Percentiles rank a stretch among this genome's conserved stretches.
These are phyloP conservation scores for Eucalyptus urophylla DNA, from an alignment of 345 rosid genomes.

Conservation along the genomic window DNA sequence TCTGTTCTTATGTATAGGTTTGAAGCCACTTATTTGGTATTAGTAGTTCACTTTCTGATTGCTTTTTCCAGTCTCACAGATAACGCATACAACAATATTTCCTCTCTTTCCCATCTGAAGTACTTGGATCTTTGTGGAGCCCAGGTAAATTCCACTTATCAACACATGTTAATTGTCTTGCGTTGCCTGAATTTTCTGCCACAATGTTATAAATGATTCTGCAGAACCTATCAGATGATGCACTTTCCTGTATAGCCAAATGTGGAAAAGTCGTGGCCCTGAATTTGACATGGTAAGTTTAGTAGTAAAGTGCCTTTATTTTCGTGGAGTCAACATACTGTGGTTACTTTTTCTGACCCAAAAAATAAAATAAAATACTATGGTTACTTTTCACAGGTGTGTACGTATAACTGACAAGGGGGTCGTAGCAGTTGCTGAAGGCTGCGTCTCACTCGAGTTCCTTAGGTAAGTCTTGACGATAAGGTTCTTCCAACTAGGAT, in stretches of 20 bases:
- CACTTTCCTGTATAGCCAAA: conserved; percentile 56
- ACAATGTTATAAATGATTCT: not conserved
- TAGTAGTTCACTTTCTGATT: not conserved
- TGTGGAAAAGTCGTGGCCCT: conserved; percentile 61
- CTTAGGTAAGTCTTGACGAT: conserved; percentile 38
- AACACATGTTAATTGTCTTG: not conserved
- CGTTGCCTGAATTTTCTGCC: not conserved
- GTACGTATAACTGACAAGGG: conserved; percentile 67
- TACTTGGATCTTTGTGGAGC: conserved; percentile 93
- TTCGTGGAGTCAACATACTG: not conserved
- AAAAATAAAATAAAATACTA: not conserved
- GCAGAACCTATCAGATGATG: conserved; percentile 86
- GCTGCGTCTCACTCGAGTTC: conserved; percentile 70
- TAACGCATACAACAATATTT: conserved; percentile 59
- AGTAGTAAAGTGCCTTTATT: not conserved
- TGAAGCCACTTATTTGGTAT: not conserved
- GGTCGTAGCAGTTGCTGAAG: conserved; percentile 57
- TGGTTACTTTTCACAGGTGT: conserved; percentile 39
- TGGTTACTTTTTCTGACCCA: not conserved
- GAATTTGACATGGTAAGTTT: conserved; percentile 81
- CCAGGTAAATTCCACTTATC: conserved; percentile 34
- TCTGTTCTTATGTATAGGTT: not conserved
- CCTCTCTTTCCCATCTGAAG: conserved; percentile 36
- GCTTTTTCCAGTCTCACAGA: conserved; percentile 55
- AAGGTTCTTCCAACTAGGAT: not conserved